phyloP scores from a whole-genome alignment of 2,329 filamentous ascomycete species.

The Sarocladium brachiariae region DNA sequence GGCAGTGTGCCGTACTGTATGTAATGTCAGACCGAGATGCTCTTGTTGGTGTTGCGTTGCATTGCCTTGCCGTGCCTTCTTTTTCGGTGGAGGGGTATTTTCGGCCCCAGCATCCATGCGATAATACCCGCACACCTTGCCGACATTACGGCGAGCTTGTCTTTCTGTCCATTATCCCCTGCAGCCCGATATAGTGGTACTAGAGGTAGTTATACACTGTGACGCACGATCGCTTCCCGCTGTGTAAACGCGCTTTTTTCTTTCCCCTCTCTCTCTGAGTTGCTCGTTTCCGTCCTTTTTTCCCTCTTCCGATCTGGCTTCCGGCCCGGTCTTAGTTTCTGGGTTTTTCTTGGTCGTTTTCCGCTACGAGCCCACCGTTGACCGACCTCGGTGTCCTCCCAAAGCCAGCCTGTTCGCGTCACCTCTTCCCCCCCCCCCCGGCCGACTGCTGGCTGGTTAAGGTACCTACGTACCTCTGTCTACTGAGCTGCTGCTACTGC shows the following conservation, averaged over 20 bases:
- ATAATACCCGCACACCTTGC: slow-evolving; percentile 10
- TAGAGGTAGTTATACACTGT: too few relatives aligned
- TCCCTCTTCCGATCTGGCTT: neutral
- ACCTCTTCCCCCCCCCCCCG: neutral
- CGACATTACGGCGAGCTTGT: neutral
- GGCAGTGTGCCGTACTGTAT: too few relatives aligned
- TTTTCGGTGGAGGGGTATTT: slow-evolving; percentile 9
- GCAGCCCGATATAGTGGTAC: neutral
- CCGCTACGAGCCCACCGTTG: slow-evolving; percentile 8
- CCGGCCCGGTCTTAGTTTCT: neutral
- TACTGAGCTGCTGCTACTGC: neutral
- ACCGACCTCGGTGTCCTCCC: slow-evolving; percentile 9
- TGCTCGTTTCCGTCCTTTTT: too few relatives aligned
- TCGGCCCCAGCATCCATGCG: slow-evolving; percentile 8
- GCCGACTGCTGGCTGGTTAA: neutral
- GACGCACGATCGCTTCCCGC: slow-evolving; percentile 9
- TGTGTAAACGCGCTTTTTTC: slow-evolving; percentile 8
- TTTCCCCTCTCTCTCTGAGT: neutral
- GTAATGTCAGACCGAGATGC: too few relatives aligned
- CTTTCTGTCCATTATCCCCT: neutral
- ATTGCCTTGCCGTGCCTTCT: neutral
- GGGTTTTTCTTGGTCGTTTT: neutral
- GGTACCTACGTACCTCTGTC: too few relatives aligned
- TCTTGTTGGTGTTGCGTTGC: too few relatives aligned
- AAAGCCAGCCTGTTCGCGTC: too few relatives aligned